Evolutionary conservation across 1,284 basidiomycete species (phyloP).

Genomic region (Trametes sp.): DNA sequence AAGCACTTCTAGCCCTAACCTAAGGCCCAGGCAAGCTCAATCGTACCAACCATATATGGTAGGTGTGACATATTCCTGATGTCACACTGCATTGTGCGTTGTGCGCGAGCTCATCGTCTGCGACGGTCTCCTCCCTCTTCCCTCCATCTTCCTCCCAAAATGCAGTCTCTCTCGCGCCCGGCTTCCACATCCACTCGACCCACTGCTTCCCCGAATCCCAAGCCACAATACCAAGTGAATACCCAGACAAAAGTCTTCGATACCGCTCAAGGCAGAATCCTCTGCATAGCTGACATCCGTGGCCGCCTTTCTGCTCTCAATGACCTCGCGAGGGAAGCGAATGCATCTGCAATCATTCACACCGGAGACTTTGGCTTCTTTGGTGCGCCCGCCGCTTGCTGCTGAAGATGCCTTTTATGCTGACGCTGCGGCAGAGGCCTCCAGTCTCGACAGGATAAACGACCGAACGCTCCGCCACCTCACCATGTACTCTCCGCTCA

Average conservation of each 20-base stretch:
- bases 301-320: conserved; percentile 90
- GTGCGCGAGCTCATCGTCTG: background rate
- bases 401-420: background rate
- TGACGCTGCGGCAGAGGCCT: conserved; percentile 60
- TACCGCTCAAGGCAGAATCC: conserved; percentile 84
- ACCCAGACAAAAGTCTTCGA: conserved; percentile 82
- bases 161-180: conserved; percentile 57
- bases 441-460: conserved; percentile 88
- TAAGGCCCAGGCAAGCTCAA: too few relatives aligned
- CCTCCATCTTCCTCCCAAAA: conserved; percentile 36
- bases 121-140: background rate
- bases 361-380: conserved; percentile 99
- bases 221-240: conserved; percentile 62
- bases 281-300: conserved; percentile 96
- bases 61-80: conserved; percentile 18
- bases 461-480: conserved; percentile 96
- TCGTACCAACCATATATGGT: background rate
- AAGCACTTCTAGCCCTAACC: too few relatives aligned
- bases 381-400: conserved; percentile 53
- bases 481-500: conserved; percentile 97
- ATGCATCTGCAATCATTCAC: conserved; percentile 95
- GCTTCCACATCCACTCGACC: conserved; percentile 66
- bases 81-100: background rate
- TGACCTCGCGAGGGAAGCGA: conserved; percentile 87
- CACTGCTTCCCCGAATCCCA: conserved; percentile 61